Base-by-base conservation (phyloP, 2,329 filamentous ascomycete genomes). In the Venturia effusa region DNA sequence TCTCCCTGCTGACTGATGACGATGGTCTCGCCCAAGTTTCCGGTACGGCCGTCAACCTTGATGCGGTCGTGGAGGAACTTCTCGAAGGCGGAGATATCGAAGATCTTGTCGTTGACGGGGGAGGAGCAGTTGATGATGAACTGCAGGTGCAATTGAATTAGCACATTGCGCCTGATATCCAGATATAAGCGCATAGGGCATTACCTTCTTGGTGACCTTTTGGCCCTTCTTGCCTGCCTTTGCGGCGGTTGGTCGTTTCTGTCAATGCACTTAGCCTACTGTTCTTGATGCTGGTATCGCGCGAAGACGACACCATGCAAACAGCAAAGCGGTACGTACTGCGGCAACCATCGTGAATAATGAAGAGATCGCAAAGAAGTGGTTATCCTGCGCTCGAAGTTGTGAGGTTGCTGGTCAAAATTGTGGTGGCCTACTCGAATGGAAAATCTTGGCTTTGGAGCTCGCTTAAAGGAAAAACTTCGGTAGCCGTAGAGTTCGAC, bases 31-130 rank as follows among this genome's bases (percentile, higher is more conserved):
- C 94, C 94, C 73, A 99, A 89, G 88, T 99, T 97, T 74, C 92
- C 92, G 76, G 93, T 92, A 77, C 92, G 93, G 83, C 93, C 93
- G 73, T 97, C 94, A 74, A 99, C 92, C 90, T 99, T 99, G 88
- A 99, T 96, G 83, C 90, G 92, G 82, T 97, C 94, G 86, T 97
- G 92, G 69, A 99, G 90, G 89, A 99, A 99, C 88, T 97, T 97
- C 84, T 97, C 92, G 80, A 99, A 99, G 72, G 92, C 92, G 74
- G 90, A 87, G 79, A 96, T 88, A 80, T 99, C 94, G 87, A 99
- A 97, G 87, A 99, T 99, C 88, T 97, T 97, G 87, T 99, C 94
- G 83, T 87, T 90, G 73, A 92, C 92, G 75, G 94, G 94, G 83
- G 97, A 93, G 75, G 90, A 92, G 80, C 92, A 93, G 84, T 99